A percentile compares a stretch with the other conserved stretches of the same genome.
These are phyloP conservation scores for Claviceps lovelessii DNA, from an alignment of 2,329 filamentous ascomycete genomes.

Conservation along the genomic window DNA sequence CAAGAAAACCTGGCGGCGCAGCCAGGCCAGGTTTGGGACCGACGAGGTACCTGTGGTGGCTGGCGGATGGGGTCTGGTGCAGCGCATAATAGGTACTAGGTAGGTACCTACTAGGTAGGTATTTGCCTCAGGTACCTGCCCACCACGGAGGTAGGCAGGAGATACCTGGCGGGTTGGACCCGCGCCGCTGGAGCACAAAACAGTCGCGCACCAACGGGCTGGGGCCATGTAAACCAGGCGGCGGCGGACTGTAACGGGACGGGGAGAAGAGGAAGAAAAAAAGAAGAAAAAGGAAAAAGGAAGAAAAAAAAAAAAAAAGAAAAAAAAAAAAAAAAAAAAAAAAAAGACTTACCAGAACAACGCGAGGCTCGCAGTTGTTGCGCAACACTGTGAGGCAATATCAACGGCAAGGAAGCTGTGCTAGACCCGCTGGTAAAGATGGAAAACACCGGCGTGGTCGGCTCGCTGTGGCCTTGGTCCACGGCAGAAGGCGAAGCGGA, in stretches of 20 bases:
- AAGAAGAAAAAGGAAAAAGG: no score
- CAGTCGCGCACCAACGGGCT: conserved; percentile 1
- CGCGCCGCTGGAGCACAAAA: background rate
- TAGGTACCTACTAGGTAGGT: background rate
- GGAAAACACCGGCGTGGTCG: background rate
- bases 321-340: background rate
- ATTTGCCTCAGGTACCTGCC: background rate
- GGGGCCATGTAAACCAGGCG: background rate
- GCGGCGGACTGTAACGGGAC: background rate
- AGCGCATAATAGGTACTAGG: no score
- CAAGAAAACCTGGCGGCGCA: background rate
- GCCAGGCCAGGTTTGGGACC: background rate
- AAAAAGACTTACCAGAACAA: background rate
- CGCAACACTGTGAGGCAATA: background rate
- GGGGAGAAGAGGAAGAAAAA: background rate
- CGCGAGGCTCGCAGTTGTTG: background rate
- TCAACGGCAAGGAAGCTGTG: background rate
- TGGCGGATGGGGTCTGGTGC: no score
- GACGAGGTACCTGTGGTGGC: background rate
- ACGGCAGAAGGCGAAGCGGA: conserved; percentile 9
- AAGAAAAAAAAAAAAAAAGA: no score
- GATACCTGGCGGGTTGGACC: background rate
- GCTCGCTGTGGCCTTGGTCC: conserved; percentile 9
- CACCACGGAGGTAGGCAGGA: background rate
- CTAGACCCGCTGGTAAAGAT: background rate